Conservation (phyloP, 169 alveolate species). For the Plasmodium sp. region DNA sequence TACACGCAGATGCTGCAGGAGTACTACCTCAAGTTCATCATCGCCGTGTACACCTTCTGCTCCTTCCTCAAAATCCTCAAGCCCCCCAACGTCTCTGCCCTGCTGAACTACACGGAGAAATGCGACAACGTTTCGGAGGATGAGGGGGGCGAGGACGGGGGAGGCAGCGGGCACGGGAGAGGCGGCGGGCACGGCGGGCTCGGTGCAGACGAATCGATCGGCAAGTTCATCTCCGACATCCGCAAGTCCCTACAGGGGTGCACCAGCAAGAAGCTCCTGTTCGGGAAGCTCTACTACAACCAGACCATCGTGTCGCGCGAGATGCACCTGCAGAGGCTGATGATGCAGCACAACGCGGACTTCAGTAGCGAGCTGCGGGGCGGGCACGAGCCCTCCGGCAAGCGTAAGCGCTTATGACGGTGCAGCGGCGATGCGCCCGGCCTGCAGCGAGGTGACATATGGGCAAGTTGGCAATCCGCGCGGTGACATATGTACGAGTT, state of each 20-base stretch:
- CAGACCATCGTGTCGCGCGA: conserved; percentile 42
- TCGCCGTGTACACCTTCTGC: conserved; percentile 31
- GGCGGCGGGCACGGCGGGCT: no score
- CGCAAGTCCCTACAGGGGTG: conserved; percentile 69
- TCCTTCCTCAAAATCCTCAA: conserved; percentile 39
- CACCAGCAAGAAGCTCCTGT: conserved; percentile 54
- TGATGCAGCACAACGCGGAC: conserved; percentile 11
- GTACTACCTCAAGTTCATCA: conserved; percentile 48
- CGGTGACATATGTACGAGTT: background rate
- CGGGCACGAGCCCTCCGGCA: background rate
- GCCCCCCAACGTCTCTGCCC: conserved; percentile 66
- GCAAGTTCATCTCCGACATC: conserved; percentile 23
- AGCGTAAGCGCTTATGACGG: background rate
- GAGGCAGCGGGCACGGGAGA: background rate
- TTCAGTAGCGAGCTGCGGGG: background rate
- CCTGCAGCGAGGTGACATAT: background rate
- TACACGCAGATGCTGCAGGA: conserved; percentile 29
- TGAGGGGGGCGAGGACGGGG: background rate
- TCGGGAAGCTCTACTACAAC: conserved; percentile 51
- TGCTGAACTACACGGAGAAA: conserved; percentile 36
- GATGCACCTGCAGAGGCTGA: conserved; percentile 15
- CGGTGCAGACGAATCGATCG: background rate
- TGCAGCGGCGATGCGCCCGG: no score
- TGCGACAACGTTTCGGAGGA: background rate
- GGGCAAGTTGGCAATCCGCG: background rate